phyloP scores from a whole-genome alignment of 768 basidiomycete species.

The Suillus alpinus region DNA sequence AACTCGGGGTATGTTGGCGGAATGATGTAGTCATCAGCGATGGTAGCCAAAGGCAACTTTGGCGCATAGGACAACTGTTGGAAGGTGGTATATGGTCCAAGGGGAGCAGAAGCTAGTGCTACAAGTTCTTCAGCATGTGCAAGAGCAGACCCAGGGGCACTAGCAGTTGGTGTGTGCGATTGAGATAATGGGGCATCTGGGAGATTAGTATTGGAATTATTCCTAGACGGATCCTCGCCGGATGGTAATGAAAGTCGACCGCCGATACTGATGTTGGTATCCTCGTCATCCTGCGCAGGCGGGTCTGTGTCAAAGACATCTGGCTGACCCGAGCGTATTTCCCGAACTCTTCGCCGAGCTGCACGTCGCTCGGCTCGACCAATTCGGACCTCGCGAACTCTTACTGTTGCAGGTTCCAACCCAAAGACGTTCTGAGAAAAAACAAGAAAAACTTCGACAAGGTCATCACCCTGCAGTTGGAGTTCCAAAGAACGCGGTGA shows the following conservation, averaged over 20 bases:
- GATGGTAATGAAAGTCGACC: conserved; percentile 54
- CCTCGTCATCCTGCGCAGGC: conserved; percentile 45
- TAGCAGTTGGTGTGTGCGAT: conserved; percentile 28
- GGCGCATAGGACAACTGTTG: conserved; percentile 87
- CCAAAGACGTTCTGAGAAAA: conserved; percentile 93
- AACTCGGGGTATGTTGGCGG: conserved; percentile 87
- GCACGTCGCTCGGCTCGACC: conserved; percentile 86
- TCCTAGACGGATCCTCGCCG: conserved; percentile 31
- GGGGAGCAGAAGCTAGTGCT: conserved; percentile 63
- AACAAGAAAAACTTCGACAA: conserved; percentile 89
- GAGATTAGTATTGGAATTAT: conserved; percentile 25
- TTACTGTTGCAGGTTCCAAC: conserved; percentile 87
- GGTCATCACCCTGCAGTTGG: conserved; percentile 87
- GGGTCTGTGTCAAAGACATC: conserved; percentile 43
- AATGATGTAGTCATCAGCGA: conserved; percentile 89
- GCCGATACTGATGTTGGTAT: conserved; percentile 57
- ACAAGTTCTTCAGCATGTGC: conserved; percentile 65
- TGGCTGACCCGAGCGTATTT: conserved; percentile 53
- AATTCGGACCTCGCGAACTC: conserved; percentile 91
- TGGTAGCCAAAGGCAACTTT: conserved; percentile 81
- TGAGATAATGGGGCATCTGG: conserved; percentile 13
- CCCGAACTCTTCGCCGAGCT: conserved; percentile 75
- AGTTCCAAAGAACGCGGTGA: conserved; percentile 85
- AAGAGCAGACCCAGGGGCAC: conserved; percentile 32
- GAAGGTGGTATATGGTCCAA: conserved; percentile 88